phyloP scores from a whole-genome alignment of 495 filamentous ascomycete species.

The Sporormia fimetaria region DNA sequence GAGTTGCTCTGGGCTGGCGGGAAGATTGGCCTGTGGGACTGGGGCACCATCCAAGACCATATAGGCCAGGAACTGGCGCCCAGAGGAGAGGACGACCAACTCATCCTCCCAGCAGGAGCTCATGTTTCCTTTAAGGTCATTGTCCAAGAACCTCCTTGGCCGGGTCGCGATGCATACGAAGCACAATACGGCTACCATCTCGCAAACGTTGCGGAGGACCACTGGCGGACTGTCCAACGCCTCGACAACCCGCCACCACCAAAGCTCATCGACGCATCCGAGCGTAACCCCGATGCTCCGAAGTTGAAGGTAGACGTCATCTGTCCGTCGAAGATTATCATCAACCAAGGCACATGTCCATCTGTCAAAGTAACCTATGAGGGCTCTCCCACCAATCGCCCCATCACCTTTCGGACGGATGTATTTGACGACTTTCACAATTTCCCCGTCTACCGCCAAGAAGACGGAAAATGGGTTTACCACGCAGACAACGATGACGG shows the following conservation, averaged over 20 bases:
- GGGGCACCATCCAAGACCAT: background rate
- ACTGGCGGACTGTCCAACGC: background rate
- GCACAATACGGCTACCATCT: background rate
- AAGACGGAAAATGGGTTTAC: background rate
- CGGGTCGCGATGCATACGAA: background rate
- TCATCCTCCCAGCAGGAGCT: background rate
- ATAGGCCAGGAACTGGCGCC: constrained; percentile 1
- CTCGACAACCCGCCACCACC: background rate
- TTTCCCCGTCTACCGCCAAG: background rate
- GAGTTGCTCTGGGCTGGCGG: background rate
- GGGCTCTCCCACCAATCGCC: background rate
- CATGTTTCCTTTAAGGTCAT: background rate
- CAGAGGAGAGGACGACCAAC: too few species aligned
- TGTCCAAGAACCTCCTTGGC: background rate
- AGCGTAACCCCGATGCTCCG: background rate
- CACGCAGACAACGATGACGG: background rate
- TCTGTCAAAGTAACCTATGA: background rate
- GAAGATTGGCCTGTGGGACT: background rate
- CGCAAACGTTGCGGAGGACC: background rate
- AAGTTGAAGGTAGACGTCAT: background rate
- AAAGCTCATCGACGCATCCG: background rate
- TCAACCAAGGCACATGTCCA: background rate
- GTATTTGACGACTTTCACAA: background rate
- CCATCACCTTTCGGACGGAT: background rate
- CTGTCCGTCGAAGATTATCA: background rate